Evolutionary conservation across 2,329 filamentous ascomycete species (phyloP).

Genomic region (Chalaropsis ovoidea): DNA sequence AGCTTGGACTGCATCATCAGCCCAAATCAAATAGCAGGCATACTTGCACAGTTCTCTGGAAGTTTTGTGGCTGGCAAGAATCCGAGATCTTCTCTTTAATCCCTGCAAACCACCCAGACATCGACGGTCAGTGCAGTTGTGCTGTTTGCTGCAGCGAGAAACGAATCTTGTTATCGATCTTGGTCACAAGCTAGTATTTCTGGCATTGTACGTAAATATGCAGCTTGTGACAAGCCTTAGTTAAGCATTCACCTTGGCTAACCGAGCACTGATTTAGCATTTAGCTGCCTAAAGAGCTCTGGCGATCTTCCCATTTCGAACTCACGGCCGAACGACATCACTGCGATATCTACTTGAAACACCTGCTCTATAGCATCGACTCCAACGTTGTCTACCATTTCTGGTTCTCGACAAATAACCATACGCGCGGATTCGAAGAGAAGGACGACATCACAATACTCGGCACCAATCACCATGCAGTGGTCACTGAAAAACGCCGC

Average conservation of each 20-base stretch:
- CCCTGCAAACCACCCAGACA: not conserved
- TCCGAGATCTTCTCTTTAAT: not conserved
- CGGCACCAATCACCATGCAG: not conserved
- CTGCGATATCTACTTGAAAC: not conserved
- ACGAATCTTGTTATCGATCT: not conserved
- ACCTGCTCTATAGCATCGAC: not conserved
- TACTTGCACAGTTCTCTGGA: not conserved
- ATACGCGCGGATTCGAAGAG: not conserved
- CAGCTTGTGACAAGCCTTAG: not conserved
- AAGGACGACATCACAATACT: not conserved
- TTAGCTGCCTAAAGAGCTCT: constrained; percentile 4
- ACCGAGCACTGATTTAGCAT: not conserved
- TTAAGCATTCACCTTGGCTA: not conserved
- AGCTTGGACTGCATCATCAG: not conserved
- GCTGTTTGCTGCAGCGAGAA: not conserved
- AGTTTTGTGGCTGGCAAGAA: not conserved
- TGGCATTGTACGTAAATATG: not conserved
- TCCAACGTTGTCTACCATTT: too few relatives aligned
- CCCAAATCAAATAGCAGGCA: not conserved
- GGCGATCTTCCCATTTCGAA: not conserved
- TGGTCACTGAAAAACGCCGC: constrained; percentile 14
- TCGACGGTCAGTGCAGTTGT: not conserved
- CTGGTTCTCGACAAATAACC: not conserved
- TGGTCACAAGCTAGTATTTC: not conserved
- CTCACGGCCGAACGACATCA: not conserved